Base-by-base conservation (phyloP, 352 stramenopile species). In the Phytophthora podocarpi region DNA sequence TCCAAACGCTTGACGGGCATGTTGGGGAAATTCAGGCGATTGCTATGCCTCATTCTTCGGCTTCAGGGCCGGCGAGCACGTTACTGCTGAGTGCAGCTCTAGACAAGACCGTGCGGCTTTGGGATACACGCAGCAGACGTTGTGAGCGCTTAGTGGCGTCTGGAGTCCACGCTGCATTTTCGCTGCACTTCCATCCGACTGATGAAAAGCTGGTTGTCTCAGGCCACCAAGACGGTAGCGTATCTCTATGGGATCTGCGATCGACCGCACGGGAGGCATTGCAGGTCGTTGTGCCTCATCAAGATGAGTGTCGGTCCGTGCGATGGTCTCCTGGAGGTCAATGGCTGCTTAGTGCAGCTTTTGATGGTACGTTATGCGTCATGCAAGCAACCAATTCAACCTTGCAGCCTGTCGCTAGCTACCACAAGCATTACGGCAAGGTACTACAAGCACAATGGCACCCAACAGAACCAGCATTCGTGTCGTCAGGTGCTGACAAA, bases 361-460 rank as follows among this genome's bases (percentile, higher is more conserved):
- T 92, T 32, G 81, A 92, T 43, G 76, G 82, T 31, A 86, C 80
- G 4, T 47, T 90, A 21, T 85, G 78, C 41, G 18, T 91, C 31
- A 41, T 70, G 45, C 54, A 64, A 55, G 28, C 50, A 20, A 53
- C 11, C 10, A 39, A n/a, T 5, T 54, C 45, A 18, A 46, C 67
- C 35, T 32, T 88, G 30, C 32, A 59, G n/a, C 53, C 79, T n/a
- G 65, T 87, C 5, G 70, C 78, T 11, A 74, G 74, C 18, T 91
- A 79, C 48, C 68, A 77, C 24, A 80, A 85, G 43, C 76, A 91
- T 66, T 42, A 75, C 3, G 82, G 80, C 46, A 93, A 90, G 51
- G 71, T 93, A 18, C 54, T 94, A 12, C 80, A 90, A 58, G 74
- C 74, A 0, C 59, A 79, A 32, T 95, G 85, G 85, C 78, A 90